Evolutionary conservation across 768 basidiomycete genomes (phyloP), one percentile per base, ranked within the genome.

Genomic region (Tephrocybe sp.): DNA sequence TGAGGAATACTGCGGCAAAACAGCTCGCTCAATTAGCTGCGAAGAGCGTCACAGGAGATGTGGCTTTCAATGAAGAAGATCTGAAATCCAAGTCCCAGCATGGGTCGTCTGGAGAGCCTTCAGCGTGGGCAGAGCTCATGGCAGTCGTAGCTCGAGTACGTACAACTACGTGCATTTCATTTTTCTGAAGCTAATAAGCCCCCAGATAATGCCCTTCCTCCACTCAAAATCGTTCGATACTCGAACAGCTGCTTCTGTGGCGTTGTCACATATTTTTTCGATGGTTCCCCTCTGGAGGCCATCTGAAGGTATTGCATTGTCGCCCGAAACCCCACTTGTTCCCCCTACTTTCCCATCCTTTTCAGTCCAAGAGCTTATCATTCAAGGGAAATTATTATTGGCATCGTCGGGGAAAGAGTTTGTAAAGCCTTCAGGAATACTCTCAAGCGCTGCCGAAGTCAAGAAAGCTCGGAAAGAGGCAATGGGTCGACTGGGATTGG

Each of bases 331-430:
- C 0, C 56, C 65, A 7, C 63, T 72, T 4, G 59, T 68, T 7
- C 63, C 68, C 6, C 84, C 85, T 1, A 81, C 82, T 2, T 95
- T 86, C 51, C 84, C 86, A 9, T 76, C 77, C 9, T 90, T 95
- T 63, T 89, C 89, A 15, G 83, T 96, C 15, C 74, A 78, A 54
- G 84, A 89, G 42, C 74, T 94, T 18, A 79, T 97, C 55, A 68
- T 82, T n/a, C 85, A 85, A 51, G 85, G 86, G 5, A 83, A 81
- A 21, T 79, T 92, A 3, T 79, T 99, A 3, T 78, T 99, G 2
- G 90, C 92, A 1, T 96, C 93, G 2, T 94, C 95, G 0, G 96
- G 96, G 5, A 93, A 93, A 61, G 96, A 99, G 68, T 98, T 93
- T 55, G 65, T 72, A 18, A 90, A 85, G 60, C 88, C 88, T 2